phyloP scores from a whole-genome alignment of 2,329 filamentous ascomycete species.

The Pestalotiopsis sp. region DNA sequence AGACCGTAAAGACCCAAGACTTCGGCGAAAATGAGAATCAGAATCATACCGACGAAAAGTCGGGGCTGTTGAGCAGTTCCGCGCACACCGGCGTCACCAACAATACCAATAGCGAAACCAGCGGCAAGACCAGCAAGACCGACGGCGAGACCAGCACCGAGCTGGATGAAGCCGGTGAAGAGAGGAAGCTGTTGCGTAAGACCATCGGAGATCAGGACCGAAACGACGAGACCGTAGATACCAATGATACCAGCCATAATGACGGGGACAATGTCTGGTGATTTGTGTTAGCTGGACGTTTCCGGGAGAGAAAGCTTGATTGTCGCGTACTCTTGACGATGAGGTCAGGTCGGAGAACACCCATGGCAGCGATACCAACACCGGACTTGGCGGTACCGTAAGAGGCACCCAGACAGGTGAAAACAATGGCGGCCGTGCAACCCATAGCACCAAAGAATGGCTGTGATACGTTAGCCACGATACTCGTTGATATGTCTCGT shows the following conservation, averaged over 20 bases:
- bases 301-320: constrained; percentile 11
- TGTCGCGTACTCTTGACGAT: constrained; percentile 92
- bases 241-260: constrained; percentile 99
- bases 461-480: constrained; percentile 28
- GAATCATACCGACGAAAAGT: constrained; percentile 95
- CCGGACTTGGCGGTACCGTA: constrained; percentile 99
- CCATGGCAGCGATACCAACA: constrained; percentile 97
- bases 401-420: constrained; percentile 94
- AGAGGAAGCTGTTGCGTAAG: constrained; percentile 73
- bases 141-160: constrained; percentile 81
- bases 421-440: constrained; percentile 89
- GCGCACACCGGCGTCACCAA: constrained; percentile 86
- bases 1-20: constrained; percentile 98
- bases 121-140: constrained; percentile 83
- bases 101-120: constrained; percentile 78
- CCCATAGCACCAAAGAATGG: constrained; percentile 88
- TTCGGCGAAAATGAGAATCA: constrained; percentile 99
- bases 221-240: constrained; percentile 94
- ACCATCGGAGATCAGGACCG: constrained; percentile 82
- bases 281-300: constrained; percentile 24
- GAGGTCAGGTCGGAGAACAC: constrained; percentile 94
- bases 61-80: constrained; percentile 83
- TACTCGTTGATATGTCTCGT: not conserved
- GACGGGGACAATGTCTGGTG: constrained; percentile 92
- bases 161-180: constrained; percentile 84